phyloP scores from a whole-genome alignment of 2,329 filamentous ascomycete species.

The Catunica adiposa region DNA sequence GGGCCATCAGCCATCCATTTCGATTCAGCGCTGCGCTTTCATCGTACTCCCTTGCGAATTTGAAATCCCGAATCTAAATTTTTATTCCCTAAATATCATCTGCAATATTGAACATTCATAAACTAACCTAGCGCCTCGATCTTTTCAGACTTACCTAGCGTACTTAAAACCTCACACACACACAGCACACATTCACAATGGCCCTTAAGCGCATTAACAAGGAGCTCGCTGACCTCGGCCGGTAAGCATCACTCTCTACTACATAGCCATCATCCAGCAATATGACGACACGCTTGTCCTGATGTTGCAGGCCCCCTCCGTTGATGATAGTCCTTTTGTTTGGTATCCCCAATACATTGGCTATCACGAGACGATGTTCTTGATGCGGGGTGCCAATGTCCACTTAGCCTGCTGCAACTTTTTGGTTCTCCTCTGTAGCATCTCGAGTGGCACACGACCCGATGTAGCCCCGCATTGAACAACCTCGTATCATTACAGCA shows the following conservation, averaged over 20 bases:
- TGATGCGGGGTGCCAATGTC: not conserved
- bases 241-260: conserved; percentile 36
- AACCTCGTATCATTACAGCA: too few relatives aligned
- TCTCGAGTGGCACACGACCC: too few relatives aligned
- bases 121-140: not conserved
- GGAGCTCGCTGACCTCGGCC: conserved; percentile 78
- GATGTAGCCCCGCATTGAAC: too few relatives aligned
- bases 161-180: not conserved
- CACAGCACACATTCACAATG: conserved; percentile 33
- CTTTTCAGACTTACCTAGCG: not conserved
- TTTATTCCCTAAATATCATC: not conserved
- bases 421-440: too few relatives aligned
- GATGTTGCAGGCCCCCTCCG: too few relatives aligned
- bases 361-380: not conserved
- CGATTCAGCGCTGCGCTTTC: not conserved
- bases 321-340: too few relatives aligned
- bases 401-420: too few relatives aligned
- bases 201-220: conserved; percentile 91
- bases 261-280: not conserved
- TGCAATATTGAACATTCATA: not conserved
- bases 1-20: conserved; percentile 2
- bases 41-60: not conserved
- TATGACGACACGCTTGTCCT: too few relatives aligned
- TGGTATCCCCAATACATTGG: too few relatives aligned
- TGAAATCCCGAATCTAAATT: too few relatives aligned